Conservation (phyloP, 1,284 basidiomycete species). For the Puccinia brachypodii region DNA sequence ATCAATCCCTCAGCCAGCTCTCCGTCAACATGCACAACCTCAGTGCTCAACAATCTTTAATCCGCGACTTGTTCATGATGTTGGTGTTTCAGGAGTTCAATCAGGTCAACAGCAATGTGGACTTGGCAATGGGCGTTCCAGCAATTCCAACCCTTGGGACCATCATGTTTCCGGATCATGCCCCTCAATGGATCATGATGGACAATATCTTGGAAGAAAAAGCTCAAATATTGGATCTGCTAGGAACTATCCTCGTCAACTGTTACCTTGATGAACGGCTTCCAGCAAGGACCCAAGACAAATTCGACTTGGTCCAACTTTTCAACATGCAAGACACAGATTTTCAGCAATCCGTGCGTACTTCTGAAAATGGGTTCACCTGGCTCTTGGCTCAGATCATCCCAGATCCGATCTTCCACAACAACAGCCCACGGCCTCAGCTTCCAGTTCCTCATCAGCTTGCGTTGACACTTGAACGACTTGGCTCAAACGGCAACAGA, state of each 20-base stretch:
- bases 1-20: too few species aligned
- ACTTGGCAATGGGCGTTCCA: not conserved
- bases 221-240: not conserved
- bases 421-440: not conserved
- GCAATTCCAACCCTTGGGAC: not conserved
- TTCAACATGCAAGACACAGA: not conserved
- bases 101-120: not conserved
- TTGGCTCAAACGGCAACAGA: too few species aligned
- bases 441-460: not conserved
- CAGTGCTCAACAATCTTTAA: not conserved
- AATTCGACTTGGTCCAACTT: not conserved
- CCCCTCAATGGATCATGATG: not conserved
- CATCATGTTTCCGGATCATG: not conserved
- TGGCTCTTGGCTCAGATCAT: not conserved
- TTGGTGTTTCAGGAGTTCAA: not conserved
- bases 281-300: not conserved
- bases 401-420: not conserved
- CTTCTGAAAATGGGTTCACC: not conserved
- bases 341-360: not conserved
- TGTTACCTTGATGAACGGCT: not conserved
- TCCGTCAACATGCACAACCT: not conserved
- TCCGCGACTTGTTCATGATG: not conserved
- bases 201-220: not conserved
- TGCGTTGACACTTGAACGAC: too few species aligned
- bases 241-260: not conserved